Conservation (phyloP, 208 protist species). For the Trypanosoma avium region DNA sequence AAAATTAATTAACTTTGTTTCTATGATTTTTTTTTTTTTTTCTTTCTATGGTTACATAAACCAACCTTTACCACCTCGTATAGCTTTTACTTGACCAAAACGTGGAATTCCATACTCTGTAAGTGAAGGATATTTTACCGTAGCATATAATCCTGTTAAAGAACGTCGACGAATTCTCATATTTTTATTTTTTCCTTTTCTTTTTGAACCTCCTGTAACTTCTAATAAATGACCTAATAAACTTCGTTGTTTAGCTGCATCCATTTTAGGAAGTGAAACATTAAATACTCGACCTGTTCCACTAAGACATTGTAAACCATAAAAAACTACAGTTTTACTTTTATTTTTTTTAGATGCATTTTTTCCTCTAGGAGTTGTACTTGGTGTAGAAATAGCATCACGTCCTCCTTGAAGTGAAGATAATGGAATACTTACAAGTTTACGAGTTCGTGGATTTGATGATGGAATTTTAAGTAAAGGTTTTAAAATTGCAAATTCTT, state of each 20-base stretch:
- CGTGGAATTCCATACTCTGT: conserved; percentile 85
- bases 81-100: conserved; percentile 84
- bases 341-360: conserved; percentile 2
- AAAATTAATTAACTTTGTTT: neutral
- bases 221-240: conserved; percentile 69
- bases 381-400: conserved; percentile 30
- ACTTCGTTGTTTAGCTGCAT: conserved; percentile 43
- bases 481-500: conserved; percentile 75
- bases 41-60: conserved; percentile 41
- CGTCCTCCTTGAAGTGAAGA: conserved; percentile 15
- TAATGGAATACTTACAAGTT: conserved; percentile 49
- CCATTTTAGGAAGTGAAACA: conserved; percentile 72
- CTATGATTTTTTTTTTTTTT: neutral
- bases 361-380: conserved; percentile 17
- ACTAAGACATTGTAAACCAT: conserved; percentile 80
- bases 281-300: conserved; percentile 81
- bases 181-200: conserved; percentile 7
- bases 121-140: conserved; percentile 77
- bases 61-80: conserved; percentile 87
- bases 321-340: conserved; percentile 49
- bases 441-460: conserved; percentile 58
- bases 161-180: conserved; percentile 16
- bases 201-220: conserved; percentile 24
- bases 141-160: conserved; percentile 82
- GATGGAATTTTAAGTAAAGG: conserved; percentile 80